Conservation (phyloP, 345 rosid species). For the Corchorus capsularis region DNA sequence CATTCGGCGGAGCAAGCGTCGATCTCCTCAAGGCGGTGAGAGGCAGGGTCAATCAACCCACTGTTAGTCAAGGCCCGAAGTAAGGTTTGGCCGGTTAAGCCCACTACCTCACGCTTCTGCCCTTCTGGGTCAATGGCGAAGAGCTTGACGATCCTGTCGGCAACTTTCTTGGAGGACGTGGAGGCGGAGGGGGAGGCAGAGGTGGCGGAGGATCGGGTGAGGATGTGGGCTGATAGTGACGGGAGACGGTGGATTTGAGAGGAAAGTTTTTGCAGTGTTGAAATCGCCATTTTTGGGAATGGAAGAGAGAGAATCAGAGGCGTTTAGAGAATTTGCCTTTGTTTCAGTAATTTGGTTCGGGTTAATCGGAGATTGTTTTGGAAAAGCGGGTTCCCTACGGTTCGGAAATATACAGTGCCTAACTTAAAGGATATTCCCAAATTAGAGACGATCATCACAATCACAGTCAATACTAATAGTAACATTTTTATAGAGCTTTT, state of each 20-base stretch:
- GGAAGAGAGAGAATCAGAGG: no score
- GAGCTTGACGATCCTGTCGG: constrained; percentile 90
- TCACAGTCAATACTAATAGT: no score
- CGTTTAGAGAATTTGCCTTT: background rate
- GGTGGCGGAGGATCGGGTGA: constrained; percentile 47
- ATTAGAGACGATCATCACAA: no score
- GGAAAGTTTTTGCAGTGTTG: constrained; percentile 2
- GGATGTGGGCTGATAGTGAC: constrained; percentile 61
- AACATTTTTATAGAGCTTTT: no score
- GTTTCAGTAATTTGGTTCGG: constrained; percentile 9
- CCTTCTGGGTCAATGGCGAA: constrained; percentile 83
- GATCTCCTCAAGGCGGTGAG: constrained; percentile 93
- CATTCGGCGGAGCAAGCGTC: constrained; percentile 99
- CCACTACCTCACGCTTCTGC: constrained; percentile 66
- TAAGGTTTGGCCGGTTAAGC: constrained; percentile 89
- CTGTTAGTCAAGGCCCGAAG: constrained; percentile 70
- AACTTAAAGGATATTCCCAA: no score
- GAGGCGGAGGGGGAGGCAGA: constrained; percentile 29
- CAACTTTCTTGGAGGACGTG: constrained; percentile 64
- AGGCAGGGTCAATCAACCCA: constrained; percentile 86
- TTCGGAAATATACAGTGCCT: background rate
- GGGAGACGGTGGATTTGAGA: constrained; percentile 33
- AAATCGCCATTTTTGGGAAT: background rate
- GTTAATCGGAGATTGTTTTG: background rate
- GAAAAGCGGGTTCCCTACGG: background rate